Evolutionary conservation across 1,139 yeast species (phyloP), one percentile per base, ranked within the genome.

Genomic region (Pneumocystis oryctolagi): DNA sequence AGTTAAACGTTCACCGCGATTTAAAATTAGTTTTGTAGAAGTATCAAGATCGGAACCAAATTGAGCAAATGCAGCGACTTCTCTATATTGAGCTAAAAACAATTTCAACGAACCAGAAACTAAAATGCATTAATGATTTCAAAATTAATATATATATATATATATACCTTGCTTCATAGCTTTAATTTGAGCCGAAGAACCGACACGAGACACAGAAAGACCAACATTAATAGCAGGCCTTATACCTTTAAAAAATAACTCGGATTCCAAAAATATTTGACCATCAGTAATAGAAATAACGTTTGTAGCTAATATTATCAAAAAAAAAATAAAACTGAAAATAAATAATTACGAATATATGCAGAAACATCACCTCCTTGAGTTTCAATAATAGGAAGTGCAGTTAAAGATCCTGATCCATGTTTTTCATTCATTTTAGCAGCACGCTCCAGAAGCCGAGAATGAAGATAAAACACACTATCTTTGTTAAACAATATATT

Each of bases 1-100:
- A 74, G 98, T 92, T 78, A 94, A 87, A 85, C 98, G 94, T 85
- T 94, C 98, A 89, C 99, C 99, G 87, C 99, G 92, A 35, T 14
- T 57, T 79, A 94, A 86, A 76, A 98, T 94, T 83, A 89, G 97
- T 84, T 92, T 92, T 80, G 99, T 94, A 67, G 97, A 89, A 74
- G 99, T 97, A 81, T 94, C 99, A 80, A 94, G 86, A 81, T 94
- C 99, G 74, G 99, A 92, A 87, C 99, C 98, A 84, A 92, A 92
- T 84, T 92, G 99, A 75, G 99, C 98, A 80, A 92, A 92, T 75
- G 99, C 98, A 77, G 98, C 98, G 75, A 92, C 98, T 85, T 92
- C 99, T 89, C 99, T 92, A 88, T 92, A 92, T 84, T 92, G 99
- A 75, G 99, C 99, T 85, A 92, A 88, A 96, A 89, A 92, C 80